These are phyloP conservation scores for Pichia manshurica DNA, from an alignment of 805 yeast species.

Conservation along the genomic window DNA sequence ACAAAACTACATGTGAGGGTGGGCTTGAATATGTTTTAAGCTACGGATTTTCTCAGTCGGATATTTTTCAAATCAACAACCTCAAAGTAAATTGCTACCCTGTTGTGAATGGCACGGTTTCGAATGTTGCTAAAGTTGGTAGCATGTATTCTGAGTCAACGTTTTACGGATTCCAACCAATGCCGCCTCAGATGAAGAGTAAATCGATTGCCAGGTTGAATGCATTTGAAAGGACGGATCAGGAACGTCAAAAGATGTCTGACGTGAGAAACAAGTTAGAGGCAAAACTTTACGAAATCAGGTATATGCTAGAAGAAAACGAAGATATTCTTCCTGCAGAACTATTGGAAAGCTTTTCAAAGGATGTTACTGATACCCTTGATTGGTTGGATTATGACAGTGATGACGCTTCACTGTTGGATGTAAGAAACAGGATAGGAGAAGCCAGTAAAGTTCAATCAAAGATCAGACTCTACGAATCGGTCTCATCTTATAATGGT, in stretches of 20 bases:
- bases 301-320: slow-evolving; percentile 54
- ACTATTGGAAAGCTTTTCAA: slow-evolving; percentile 33
- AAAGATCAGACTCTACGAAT: slow-evolving; percentile 4
- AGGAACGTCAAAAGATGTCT: slow-evolving; percentile 39
- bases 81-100: slow-evolving; percentile 33
- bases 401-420: slow-evolving; percentile 40
- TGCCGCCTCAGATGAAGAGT: slow-evolving; percentile 43
- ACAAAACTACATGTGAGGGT: slow-evolving; percentile 33
- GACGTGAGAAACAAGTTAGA: slow-evolving; percentile 66
- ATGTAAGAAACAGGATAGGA: slow-evolving; percentile 33
- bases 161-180: slow-evolving; percentile 41
- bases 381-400: slow-evolving; percentile 81
- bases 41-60: slow-evolving; percentile 18
- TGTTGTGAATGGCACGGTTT: slow-evolving; percentile 4
- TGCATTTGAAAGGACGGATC: slow-evolving; percentile 50
- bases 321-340: slow-evolving; percentile 37
- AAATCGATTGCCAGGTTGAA: slow-evolving; percentile 43
- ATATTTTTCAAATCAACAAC: slow-evolving; percentile 42
- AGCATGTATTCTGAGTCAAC: slow-evolving; percentile 26
- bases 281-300: slow-evolving; percentile 61
- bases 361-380: slow-evolving; percentile 41
- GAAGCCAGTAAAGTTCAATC: slow-evolving; percentile 11
- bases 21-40: slow-evolving; percentile 28
- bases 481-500: slow-evolving; percentile 10
- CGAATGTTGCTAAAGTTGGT: slow-evolving; percentile 10